Evolutionary conservation across 106 monocot species (phyloP), one percentile per base, ranked within the genome.

Genomic region (Phalaenopsis equestris): DNA sequence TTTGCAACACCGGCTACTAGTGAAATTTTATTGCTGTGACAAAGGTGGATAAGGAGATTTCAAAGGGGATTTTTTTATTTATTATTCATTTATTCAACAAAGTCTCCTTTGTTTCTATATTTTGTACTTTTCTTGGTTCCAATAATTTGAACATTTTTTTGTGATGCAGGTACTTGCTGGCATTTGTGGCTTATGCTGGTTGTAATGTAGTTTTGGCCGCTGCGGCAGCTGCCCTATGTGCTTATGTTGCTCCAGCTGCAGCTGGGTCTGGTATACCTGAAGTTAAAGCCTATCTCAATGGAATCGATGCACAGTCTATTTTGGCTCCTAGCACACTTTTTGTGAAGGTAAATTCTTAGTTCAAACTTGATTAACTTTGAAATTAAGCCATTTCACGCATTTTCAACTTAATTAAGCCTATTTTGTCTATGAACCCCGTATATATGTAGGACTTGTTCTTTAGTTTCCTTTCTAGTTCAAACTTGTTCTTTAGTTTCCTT

Each of bases 241-340:
- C 91, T 79, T 94, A 90, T 45, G n/a, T 91, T 80, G 90, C 91
- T 39, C 94, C 94, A 38, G 94, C 91, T 38, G 94, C 91, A 6
- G 91, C 94, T 65, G 94, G 94, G 6, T 94, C 94, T 76, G 91
- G 94, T 12, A 94, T 94, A 74, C 91, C 94, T 77, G 94, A 94
- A 87, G 94, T 94, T 4, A 94, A 94, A 86, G 94, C 91, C 41
- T 94, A 94, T 83, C 85, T 94, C 1, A 94, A 94, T 84, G 94
- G 91, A 37, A 88, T 91, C 55, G 94, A 94, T 87, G 90, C 94
- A 30, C 87, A 82, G 73, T 91, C 94, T 21, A 94, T 94, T 48
- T 83, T 94, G 52, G 90, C 94, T 73, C 94, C 94, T 2, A 90
- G 90, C 56, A 91, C 94, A 1, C 88, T 91, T 38, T 85, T 94